A percentile compares a stretch with the other conserved stretches of the same genome.
Conservation (phyloP, 202 grass and related monocot species). For the Tripidium arundinaceum region DNA sequence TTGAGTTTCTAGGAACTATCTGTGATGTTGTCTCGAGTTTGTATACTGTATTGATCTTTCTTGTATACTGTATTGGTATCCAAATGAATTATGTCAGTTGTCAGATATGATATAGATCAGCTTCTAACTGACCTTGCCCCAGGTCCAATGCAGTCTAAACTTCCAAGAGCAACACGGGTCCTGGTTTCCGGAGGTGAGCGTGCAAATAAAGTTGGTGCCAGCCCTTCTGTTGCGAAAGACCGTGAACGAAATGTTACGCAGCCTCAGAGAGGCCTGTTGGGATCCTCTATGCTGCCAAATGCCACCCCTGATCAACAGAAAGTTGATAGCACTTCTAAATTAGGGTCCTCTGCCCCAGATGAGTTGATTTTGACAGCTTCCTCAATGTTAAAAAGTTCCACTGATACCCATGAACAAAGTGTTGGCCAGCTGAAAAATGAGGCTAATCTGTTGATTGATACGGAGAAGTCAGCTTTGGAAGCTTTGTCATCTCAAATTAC, state of each 20-base stretch:
- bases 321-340: not conserved
- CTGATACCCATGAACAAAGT: slow-evolving; percentile 21
- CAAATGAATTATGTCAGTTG: no score
- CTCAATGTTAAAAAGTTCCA: slow-evolving; percentile 34
- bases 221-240: slow-evolving; percentile 31
- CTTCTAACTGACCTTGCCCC: slow-evolving; percentile 26
- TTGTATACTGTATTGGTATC: no score
- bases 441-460: slow-evolving; percentile 34
- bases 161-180: slow-evolving; percentile 55
- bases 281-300: slow-evolving; percentile 34
- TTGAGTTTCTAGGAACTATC: no score
- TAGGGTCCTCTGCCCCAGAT: slow-evolving; percentile 27
- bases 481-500: slow-evolving; percentile 41
- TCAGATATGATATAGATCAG: no score
- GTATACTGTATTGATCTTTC: no score
- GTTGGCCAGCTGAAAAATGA: slow-evolving; percentile 35
- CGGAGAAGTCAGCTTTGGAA: slow-evolving; percentile 35
- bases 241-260: slow-evolving; percentile 18
- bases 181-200: slow-evolving; percentile 47
- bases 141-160: slow-evolving; percentile 61
- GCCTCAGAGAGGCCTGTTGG: slow-evolving; percentile 23
- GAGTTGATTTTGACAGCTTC: slow-evolving; percentile 35
- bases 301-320: slow-evolving; percentile 34
- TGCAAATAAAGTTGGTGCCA: slow-evolving; percentile 28
- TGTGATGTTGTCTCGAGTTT: no score